These are phyloP conservation scores for Eutreptiella sp. DNA, from an alignment of 208 protist genomes.

Conservation along the genomic window DNA sequence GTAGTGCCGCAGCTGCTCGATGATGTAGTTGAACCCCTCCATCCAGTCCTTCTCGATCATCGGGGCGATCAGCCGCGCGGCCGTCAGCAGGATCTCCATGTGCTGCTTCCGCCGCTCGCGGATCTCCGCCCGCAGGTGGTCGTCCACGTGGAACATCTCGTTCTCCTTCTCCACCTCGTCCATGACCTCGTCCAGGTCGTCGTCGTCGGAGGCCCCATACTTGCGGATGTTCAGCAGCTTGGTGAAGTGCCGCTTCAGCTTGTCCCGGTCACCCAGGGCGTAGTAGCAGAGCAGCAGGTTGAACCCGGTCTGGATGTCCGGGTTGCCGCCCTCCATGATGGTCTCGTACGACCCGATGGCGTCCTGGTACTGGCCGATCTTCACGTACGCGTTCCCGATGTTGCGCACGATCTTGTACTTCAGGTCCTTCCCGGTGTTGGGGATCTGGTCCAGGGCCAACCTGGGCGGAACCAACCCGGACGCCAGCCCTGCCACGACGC, in stretches of 20 bases:
- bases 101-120: conserved; percentile 66
- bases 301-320: conserved; percentile 81
- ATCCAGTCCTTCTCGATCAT: conserved; percentile 82
- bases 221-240: conserved; percentile 71
- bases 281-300: conserved; percentile 96
- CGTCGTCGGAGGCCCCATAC: conserved; percentile 51
- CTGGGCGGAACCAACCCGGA: too few relatives aligned
- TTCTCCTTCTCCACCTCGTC: conserved; percentile 62
- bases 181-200: conserved; percentile 68
- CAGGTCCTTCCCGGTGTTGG: conserved; percentile 71
- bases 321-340: conserved; percentile 75
- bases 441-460: conserved; percentile 88
- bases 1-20: conserved; percentile 77
- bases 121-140: conserved; percentile 62
- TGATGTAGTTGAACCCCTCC: conserved; percentile 86
- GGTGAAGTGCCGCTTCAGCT: conserved; percentile 83
- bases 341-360: conserved; percentile 85
- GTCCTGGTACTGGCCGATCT: conserved; percentile 91
- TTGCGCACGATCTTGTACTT: conserved; percentile 88
- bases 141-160: conserved; percentile 69
- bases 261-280: conserved; percentile 82
- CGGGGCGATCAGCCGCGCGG: conserved; percentile 85
- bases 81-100: conserved; percentile 75
- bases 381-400: conserved; percentile 92
- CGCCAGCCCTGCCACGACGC: too few relatives aligned